A percentile compares a stretch with the other conserved stretches of the same genome.
Conservation (phyloP, 1,139 yeast genomes). For the Kluyveromyces sp. region DNA sequence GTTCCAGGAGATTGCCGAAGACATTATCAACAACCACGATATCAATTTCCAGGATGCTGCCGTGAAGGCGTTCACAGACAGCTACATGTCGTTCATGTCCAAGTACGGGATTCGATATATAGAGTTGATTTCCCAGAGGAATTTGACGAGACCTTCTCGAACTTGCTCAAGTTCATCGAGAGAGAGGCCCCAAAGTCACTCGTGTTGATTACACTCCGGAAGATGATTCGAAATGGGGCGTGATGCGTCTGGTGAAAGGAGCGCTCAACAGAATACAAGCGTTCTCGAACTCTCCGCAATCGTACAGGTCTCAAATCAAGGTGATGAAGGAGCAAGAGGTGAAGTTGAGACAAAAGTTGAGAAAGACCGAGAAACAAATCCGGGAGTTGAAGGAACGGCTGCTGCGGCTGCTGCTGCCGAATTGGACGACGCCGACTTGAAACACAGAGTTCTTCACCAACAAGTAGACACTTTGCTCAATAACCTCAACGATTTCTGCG, state of each 20-base stretch:
- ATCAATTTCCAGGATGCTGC: conserved; percentile 89
- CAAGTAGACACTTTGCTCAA: conserved; percentile 3
- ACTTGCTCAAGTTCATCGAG: conserved; percentile 12
- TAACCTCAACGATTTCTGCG: conserved; percentile 8
- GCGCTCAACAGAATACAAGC: background rate
- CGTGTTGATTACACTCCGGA: background rate
- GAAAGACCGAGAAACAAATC: conserved; percentile 10
- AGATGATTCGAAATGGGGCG: background rate
- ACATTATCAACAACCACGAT: conserved; percentile 48
- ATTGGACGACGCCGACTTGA: background rate
- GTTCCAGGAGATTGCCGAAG: conserved; percentile 18
- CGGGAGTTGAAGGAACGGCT: background rate
- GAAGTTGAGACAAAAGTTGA: conserved; percentile 2
- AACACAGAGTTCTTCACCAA: background rate
- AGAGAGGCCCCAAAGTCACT: conserved; percentile 9
- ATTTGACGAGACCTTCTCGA: conserved; percentile 12
- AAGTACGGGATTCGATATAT: conserved; percentile 12
- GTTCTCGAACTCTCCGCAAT: background rate
- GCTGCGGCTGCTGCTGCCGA: background rate
- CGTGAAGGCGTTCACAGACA: conserved; percentile 63
- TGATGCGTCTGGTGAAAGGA: background rate
- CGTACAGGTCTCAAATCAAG: conserved; percentile 16
- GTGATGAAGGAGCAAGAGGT: conserved; percentile 8
- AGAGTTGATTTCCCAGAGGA: conserved; percentile 15
- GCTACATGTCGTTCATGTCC: conserved; percentile 45